Evolutionary conservation across 2,329 filamentous ascomycete species (phyloP).

Genomic region (Penicillium sp.): DNA sequence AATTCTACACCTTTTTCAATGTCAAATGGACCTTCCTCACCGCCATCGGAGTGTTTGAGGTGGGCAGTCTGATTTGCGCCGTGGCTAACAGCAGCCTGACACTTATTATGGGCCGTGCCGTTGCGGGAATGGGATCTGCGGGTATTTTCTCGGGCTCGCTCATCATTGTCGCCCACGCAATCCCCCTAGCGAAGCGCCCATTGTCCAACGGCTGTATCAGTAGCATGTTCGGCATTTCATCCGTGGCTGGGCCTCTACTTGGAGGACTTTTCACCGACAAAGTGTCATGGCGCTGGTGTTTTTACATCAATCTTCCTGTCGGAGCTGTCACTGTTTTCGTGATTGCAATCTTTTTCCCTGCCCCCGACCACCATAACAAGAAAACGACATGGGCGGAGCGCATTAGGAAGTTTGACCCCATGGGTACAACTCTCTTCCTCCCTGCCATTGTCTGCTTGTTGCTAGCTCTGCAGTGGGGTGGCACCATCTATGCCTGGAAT

Average conservation of each 20-base stretch:
- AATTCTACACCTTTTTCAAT: constrained; percentile 35
- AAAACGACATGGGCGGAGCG: constrained; percentile 35
- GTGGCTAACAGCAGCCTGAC: constrained; percentile 33
- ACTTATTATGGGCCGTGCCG: constrained; percentile 36
- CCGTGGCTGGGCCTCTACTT: constrained; percentile 42
- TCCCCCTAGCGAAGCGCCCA: constrained; percentile 56
- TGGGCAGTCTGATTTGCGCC: constrained; percentile 40
- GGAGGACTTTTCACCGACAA: constrained; percentile 49
- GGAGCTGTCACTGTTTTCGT: constrained; percentile 45
- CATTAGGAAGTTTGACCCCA: constrained; percentile 41
- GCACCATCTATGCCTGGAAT: constrained; percentile 23
- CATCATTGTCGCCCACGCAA: constrained; percentile 31
- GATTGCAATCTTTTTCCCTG: constrained; percentile 51
- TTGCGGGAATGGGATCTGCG: constrained; percentile 35
- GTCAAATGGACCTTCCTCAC: constrained; percentile 37
- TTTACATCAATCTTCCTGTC: constrained; percentile 48
- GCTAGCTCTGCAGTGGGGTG: constrained; percentile 29
- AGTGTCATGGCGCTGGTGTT: constrained; percentile 45
- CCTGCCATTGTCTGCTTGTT: constrained; percentile 27
- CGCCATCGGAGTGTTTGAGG: constrained; percentile 38
- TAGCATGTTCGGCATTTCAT: constrained; percentile 58
- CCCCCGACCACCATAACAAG: constrained; percentile 28
- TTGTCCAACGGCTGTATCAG: constrained; percentile 46
- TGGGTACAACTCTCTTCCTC: constrained; percentile 37
- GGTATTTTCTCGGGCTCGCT: constrained; percentile 34